Conservation (phyloP, 2,329 filamentous ascomycete genomes). For the Epichloe gansuensis region DNA sequence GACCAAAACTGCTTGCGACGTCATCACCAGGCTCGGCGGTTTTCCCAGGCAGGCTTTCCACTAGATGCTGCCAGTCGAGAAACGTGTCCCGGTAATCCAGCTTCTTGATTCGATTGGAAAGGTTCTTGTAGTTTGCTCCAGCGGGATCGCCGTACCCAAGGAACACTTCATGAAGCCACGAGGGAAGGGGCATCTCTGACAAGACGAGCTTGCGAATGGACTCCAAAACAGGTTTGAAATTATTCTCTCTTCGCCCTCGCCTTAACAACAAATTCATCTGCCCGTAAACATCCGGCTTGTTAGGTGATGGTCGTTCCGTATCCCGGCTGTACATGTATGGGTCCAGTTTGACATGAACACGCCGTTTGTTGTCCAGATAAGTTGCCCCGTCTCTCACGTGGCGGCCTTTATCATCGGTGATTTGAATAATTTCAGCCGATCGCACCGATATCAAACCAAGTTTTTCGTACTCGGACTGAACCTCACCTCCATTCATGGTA, state of each 20-base stretch:
- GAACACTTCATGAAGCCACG: slow-evolving; percentile 94
- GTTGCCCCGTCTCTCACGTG: slow-evolving; percentile 49
- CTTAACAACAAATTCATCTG: slow-evolving; percentile 76
- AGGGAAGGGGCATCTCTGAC: slow-evolving; percentile 72
- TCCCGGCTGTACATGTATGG: slow-evolving; percentile 65
- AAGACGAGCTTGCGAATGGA: slow-evolving; percentile 79
- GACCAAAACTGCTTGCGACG: slow-evolving; percentile 60
- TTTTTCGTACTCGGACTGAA: slow-evolving; percentile 39
- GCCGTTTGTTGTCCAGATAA: slow-evolving; percentile 54
- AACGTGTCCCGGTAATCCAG: slow-evolving; percentile 93
- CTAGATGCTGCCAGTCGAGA: slow-evolving; percentile 84
- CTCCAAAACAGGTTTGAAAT: slow-evolving; percentile 87
- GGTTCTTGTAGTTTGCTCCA: slow-evolving; percentile 70
- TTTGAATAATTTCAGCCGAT: slow-evolving; percentile 72
- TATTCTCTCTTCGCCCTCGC: slow-evolving; percentile 80
- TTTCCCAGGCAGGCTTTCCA: slow-evolving; percentile 80
- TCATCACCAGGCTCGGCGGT: slow-evolving; percentile 67
- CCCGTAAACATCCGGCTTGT: slow-evolving; percentile 70
- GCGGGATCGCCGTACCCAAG: slow-evolving; percentile 92
- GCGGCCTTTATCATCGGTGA: slow-evolving; percentile 75
- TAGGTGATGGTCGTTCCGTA: slow-evolving; percentile 48
- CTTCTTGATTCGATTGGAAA: slow-evolving; percentile 63
- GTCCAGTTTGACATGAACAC: slow-evolving; percentile 72
- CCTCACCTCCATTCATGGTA: slow-evolving; percentile 37
- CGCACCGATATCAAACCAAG: slow-evolving; percentile 60